These are phyloP conservation scores for Quambalaria eucalypti DNA, from an alignment of 1,284 basidiomycete species.

Conservation along the genomic window DNA sequence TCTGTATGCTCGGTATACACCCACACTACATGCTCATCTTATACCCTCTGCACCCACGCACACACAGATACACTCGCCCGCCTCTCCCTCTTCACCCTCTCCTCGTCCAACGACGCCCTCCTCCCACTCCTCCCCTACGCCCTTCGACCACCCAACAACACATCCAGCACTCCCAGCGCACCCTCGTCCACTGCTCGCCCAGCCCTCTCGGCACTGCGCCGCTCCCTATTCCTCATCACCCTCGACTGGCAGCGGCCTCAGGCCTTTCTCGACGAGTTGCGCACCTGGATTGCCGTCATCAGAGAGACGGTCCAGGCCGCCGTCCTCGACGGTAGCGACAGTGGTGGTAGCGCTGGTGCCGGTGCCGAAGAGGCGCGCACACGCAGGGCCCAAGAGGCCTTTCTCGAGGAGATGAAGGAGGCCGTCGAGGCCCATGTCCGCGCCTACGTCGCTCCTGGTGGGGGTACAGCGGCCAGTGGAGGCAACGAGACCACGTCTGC, in stretches of 20 bases:
- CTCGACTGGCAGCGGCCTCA: slow-evolving; percentile 95
- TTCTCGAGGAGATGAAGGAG: background rate
- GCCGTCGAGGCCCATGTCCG: background rate
- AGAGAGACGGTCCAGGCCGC: slow-evolving; percentile 2
- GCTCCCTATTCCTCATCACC: slow-evolving; percentile 74
- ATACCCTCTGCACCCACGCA: slow-evolving; percentile 52
- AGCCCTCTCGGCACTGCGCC: slow-evolving; percentile 54
- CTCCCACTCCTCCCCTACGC: slow-evolving; percentile 73
- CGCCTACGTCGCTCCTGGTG: background rate
- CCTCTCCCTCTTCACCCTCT: slow-evolving; percentile 77
- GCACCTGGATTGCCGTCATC: slow-evolving; percentile 62
- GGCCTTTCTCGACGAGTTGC: slow-evolving; percentile 77
- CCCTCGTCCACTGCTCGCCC: slow-evolving; percentile 9
- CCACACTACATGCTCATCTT: no score
- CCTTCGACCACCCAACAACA: slow-evolving; percentile 56
- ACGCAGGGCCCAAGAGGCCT: background rate
- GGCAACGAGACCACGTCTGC: background rate
- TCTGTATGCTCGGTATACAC: no score
- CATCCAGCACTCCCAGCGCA: slow-evolving; percentile 7
- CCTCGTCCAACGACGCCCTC: slow-evolving; percentile 65
- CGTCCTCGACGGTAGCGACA: background rate
- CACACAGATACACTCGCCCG: slow-evolving; percentile 31
- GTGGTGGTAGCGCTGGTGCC: slow-evolving; percentile 53
- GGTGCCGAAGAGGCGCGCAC: background rate
- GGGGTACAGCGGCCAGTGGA: background rate